Percentiles rank a stretch among this genome's conserved stretches.
Evolutionary conservation across 164 flowering plant species (phyloP).

Genomic region (Dillenia turbinata): DNA sequence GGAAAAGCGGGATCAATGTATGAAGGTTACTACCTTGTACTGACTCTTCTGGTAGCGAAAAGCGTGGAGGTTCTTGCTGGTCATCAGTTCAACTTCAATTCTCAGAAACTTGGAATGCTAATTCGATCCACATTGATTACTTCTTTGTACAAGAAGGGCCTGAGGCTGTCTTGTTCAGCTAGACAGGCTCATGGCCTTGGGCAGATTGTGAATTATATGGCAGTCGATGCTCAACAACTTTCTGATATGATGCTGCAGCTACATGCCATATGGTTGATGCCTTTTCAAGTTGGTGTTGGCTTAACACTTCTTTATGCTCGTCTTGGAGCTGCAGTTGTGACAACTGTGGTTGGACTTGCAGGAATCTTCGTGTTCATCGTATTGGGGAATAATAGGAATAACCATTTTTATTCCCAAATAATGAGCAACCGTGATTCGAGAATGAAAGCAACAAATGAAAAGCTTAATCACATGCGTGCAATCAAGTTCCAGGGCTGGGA

Average conservation of each 20-base stretch:
- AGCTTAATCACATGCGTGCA: constrained; percentile 88
- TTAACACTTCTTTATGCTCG: constrained; percentile 56
- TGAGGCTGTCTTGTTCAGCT: constrained; percentile 72
- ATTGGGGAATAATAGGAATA: constrained; percentile 51
- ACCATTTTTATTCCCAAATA: constrained; percentile 49
- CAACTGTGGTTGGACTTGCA: constrained; percentile 44
- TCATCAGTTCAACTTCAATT: constrained; percentile 84
- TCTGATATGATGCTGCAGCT: constrained; percentile 90
- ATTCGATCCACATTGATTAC: constrained; percentile 76
- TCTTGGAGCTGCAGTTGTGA: constrained; percentile 50
- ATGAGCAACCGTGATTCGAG: constrained; percentile 75
- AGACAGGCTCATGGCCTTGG: constrained; percentile 94
- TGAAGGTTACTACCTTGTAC: constrained; percentile 82
- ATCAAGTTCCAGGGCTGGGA: constrained; percentile 99
- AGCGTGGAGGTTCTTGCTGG: constrained; percentile 56
- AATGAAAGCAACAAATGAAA: constrained; percentile 87
- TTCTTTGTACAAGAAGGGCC: constrained; percentile 77
- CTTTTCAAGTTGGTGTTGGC: constrained; percentile 61
- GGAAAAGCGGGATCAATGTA: constrained; percentile 59
- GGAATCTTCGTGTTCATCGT: constrained; percentile 48
- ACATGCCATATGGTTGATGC: constrained; percentile 83
- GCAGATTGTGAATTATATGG: constrained; percentile 96
- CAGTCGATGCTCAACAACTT: constrained; percentile 93
- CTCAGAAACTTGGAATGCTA: constrained; percentile 81
- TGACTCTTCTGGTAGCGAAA: constrained; percentile 64